Base-by-base conservation (phyloP, 495 filamentous ascomycete species). In the Aspergillus bridgeri region DNA sequence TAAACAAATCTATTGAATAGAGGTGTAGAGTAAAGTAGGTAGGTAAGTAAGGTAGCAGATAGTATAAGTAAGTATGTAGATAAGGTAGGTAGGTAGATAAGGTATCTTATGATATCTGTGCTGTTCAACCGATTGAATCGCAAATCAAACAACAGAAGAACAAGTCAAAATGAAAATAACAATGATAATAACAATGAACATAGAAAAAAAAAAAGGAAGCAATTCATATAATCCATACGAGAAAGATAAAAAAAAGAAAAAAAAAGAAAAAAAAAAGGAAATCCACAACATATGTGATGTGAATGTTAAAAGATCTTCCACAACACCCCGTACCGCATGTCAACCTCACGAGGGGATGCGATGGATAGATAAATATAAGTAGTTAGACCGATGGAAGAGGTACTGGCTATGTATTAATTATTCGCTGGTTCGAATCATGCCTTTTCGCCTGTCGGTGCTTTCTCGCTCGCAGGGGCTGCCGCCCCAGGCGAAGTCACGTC, bases 401-500 rank as follows among this genome's bases (percentile, higher is more conserved):
- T n/a, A n/a, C n/a, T n/a, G n/a, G n/a, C n/a, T n/a, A n/a, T n/a
- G n/a, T n/a, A n/a, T n/a, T 27, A 27, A 27, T 27, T 27, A 27
- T 27, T 27, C 7, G 25, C 25, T n/a, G n/a, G n/a, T n/a, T n/a
- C n/a, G n/a, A n/a, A n/a, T n/a, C n/a, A n/a, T n/a, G n/a, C n/a
- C n/a, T n/a, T n/a, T n/a, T n/a, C n/a, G n/a, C 2, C 27, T 6
- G 27, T 29, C 27, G 6, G 27, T 29, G 53, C 19, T n/a, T 56
- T 56, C 56, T 69, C 62, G 23, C 57, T 49, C 7, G 64, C 58
- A 6, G 66, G 27, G 5, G 53, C 64, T 2, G 67, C 56, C 15
- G 67, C 66, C 17, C 67, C 67, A 8, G 67, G 64, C 11, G 69
- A 62, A 8, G 52, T 65, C 51, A 72, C 64, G 58, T 66, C 70